phyloP scores from a whole-genome alignment of 768 basidiomycete genomes.

The Trametes sanguinea region DNA sequence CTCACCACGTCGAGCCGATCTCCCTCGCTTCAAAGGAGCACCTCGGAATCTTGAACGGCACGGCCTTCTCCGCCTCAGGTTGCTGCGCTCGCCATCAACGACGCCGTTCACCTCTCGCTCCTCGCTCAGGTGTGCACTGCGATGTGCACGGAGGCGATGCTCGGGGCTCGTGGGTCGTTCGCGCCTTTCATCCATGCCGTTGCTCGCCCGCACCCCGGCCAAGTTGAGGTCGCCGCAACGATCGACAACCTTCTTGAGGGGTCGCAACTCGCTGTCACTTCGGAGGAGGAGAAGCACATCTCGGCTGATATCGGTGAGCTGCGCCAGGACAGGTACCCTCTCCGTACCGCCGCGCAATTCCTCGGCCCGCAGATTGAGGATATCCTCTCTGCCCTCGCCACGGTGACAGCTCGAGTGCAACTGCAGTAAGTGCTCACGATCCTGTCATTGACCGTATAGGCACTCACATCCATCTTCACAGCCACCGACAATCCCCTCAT shows the following conservation, averaged over 20 bases:
- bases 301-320: conserved; percentile 72
- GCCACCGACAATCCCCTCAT: conserved; percentile 89
- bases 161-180: conserved; percentile 71
- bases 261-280: conserved; percentile 63
- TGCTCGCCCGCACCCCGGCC: conserved; percentile 83
- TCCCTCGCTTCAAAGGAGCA: conserved; percentile 75
- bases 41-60: conserved; percentile 81
- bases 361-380: conserved; percentile 86
- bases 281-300: conserved; percentile 70
- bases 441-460: neutral
- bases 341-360: conserved; percentile 81
- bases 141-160: conserved; percentile 80
- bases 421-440: conserved; percentile 57
- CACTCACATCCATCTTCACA: conserved; percentile 30
- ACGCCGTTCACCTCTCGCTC: conserved; percentile 66
- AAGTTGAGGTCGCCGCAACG: conserved; percentile 73
- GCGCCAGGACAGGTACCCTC: conserved; percentile 77
- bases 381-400: conserved; percentile 61
- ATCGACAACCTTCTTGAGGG: conserved; percentile 71
- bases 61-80: conserved; percentile 82
- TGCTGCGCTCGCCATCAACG: conserved; percentile 71
- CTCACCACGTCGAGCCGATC: conserved; percentile 64
- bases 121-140: conserved; percentile 77
- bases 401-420: conserved; percentile 78
- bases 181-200: conserved; percentile 77